Percentiles rank a stretch among this genome's conserved stretches.
These are phyloP conservation scores for Hydnomerulius pinastri DNA, from an alignment of 768 basidiomycete genomes.

Conservation along the genomic window DNA sequence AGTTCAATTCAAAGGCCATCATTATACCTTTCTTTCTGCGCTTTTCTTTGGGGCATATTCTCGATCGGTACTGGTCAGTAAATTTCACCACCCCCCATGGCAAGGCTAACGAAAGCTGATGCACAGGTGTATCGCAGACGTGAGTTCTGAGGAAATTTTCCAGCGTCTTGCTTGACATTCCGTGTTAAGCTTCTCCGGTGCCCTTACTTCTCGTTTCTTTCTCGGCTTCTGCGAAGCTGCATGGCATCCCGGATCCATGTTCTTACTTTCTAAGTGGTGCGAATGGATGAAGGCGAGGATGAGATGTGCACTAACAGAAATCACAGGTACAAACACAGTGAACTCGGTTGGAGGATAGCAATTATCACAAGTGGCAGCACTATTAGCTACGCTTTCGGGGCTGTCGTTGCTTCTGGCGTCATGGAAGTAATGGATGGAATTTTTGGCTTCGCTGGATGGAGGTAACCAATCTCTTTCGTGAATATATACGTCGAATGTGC, in stretches of 20 bases:
- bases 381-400: conserved; percentile 50
- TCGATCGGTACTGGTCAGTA: conserved; percentile 50
- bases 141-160: background rate
- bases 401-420: conserved; percentile 46
- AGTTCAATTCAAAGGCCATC: conserved; percentile 66
- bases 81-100: background rate
- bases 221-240: conserved; percentile 7
- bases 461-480: too few species aligned
- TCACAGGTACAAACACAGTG: conserved; percentile 40
- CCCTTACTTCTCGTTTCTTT: conserved; percentile 3
- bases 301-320: background rate
- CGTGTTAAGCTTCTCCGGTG: background rate
- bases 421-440: conserved; percentile 46
- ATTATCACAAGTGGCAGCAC: conserved; percentile 47
- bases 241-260: background rate
- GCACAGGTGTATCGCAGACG: background rate
- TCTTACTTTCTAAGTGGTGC: conserved; percentile 4
- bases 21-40: conserved; percentile 59
- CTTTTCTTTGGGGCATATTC: conserved; percentile 67
- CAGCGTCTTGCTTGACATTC: background rate
- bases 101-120: too few species aligned
- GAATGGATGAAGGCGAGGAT: background rate
- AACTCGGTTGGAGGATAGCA: conserved; percentile 41
- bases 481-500: background rate
- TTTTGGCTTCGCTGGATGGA: conserved; percentile 48